These are phyloP conservation scores for Metschnikowia matae DNA, from an alignment of 805 yeast genomes.

Conservation along the genomic window DNA sequence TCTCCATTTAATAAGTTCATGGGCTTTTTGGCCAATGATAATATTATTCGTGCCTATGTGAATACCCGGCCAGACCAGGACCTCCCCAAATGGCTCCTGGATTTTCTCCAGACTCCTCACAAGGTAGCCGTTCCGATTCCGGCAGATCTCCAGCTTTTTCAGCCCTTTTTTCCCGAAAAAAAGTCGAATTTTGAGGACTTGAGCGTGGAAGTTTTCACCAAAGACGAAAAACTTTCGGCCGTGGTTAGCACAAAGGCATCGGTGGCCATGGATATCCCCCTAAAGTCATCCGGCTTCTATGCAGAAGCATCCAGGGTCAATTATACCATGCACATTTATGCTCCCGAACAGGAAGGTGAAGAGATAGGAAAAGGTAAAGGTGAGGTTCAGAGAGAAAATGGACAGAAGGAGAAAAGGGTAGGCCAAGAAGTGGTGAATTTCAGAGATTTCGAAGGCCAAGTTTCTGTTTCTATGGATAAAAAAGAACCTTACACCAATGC, in stretches of 20 bases:
- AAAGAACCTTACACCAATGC: background rate
- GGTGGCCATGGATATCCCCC: background rate
- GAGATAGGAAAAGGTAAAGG: too few relatives aligned
- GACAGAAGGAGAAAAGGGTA: too few relatives aligned
- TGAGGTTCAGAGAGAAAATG: background rate
- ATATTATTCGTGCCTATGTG: constrained; percentile 6
- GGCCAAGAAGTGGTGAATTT: background rate
- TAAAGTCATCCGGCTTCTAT: background rate
- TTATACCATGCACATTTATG: constrained; percentile 1
- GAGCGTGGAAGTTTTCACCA: background rate
- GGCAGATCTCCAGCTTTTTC: background rate
- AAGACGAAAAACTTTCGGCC: background rate
- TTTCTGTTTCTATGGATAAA: background rate
- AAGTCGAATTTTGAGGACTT: background rate
- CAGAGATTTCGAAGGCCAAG: background rate
- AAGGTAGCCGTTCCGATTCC: background rate
- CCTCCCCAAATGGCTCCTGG: constrained; percentile 1
- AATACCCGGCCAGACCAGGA: background rate
- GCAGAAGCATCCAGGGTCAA: background rate
- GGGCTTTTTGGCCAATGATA: constrained; percentile 17
- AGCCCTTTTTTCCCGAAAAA: background rate
- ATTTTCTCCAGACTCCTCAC: background rate
- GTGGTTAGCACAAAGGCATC: background rate
- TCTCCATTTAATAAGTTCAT: constrained; percentile 21
- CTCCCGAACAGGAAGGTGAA: background rate